These are phyloP conservation scores for Phialemonium atrogriseum DNA, from an alignment of 2,329 filamentous ascomycete genomes.

Conservation along the genomic window DNA sequence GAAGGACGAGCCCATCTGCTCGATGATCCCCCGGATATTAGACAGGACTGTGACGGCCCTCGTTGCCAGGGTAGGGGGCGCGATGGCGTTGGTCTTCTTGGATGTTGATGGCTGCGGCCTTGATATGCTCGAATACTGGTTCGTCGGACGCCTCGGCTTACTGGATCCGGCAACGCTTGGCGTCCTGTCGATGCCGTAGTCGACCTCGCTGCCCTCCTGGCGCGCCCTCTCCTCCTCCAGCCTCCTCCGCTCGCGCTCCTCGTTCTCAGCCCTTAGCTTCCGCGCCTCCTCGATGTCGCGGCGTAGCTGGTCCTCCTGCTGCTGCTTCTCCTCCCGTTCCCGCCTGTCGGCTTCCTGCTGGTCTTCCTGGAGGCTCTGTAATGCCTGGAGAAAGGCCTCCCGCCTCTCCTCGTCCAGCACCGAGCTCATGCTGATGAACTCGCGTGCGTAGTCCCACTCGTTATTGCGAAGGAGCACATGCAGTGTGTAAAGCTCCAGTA, in stretches of 20 bases:
- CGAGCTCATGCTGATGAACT: conserved; percentile 81
- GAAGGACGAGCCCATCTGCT: conserved; percentile 40
- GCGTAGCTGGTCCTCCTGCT: conserved; percentile 48
- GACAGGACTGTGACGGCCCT: conserved; percentile 44
- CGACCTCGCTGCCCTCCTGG: conserved; percentile 50
- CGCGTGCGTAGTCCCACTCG: conserved; percentile 91
- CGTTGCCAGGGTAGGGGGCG: conserved; percentile 30
- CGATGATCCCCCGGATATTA: conserved; percentile 43
- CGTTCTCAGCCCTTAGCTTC: conserved; percentile 48
- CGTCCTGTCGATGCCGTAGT: conserved; percentile 59
- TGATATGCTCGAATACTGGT: conserved; percentile 10
- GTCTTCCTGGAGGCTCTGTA: conserved; percentile 78
- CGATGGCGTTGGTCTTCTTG: conserved; percentile 22
- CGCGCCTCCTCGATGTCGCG: conserved; percentile 50
- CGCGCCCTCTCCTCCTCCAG: conserved; percentile 45
- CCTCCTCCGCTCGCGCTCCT: conserved; percentile 43
- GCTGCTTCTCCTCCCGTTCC: conserved; percentile 50
- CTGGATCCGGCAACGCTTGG: conserved; percentile 27
- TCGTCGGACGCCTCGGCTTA: conserved; percentile 9
- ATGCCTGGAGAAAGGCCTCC: conserved; percentile 79
- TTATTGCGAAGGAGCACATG: conserved; percentile 90
- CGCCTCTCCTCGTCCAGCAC: conserved; percentile 87
- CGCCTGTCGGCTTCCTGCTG: conserved; percentile 62
- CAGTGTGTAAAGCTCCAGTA: conserved; percentile 89
- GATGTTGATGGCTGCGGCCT: conserved; percentile 16